phyloP scores from a whole-genome alignment of 331 rosid species.

The Phaseolus coccineus region DNA sequence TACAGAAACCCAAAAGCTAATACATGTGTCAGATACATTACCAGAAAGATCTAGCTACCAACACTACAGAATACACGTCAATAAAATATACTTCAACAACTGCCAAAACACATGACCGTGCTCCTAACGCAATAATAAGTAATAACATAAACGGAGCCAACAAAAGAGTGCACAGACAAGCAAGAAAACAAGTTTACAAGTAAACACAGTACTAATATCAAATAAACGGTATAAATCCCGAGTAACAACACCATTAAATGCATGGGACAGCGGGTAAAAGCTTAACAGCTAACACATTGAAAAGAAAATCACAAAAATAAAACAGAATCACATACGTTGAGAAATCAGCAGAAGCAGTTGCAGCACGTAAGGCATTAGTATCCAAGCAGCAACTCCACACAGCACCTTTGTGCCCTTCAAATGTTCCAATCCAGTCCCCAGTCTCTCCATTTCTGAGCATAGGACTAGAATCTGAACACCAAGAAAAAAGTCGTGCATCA shows the following conservation, averaged over 20 bases:
- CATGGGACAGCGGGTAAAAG: background rate
- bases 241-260: constrained; percentile 3
- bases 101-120: constrained; percentile 25
- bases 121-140: constrained; percentile 15
- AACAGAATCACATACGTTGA: constrained; percentile 68
- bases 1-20: background rate
- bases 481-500: constrained; percentile 32
- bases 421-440: constrained; percentile 99
- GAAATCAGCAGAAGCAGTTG: constrained; percentile 97
- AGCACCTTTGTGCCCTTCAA: constrained; percentile 99
- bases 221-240: background rate
- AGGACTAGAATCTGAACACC: constrained; percentile 81
- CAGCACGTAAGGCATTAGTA: constrained; percentile 92
- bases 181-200: background rate
- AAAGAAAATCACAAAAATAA: background rate
- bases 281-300: background rate
- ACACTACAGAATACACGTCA: background rate
- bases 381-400: constrained; percentile 99
- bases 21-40: background rate
- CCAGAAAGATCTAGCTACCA: background rate
- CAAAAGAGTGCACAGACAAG: background rate
- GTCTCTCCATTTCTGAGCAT: constrained; percentile 99
- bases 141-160: background rate
- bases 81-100: constrained; percentile 5
- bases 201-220: constrained; percentile 12